Base-by-base conservation (phyloP, 2,329 filamentous ascomycete species). In the Thielaviopsis populi region DNA sequence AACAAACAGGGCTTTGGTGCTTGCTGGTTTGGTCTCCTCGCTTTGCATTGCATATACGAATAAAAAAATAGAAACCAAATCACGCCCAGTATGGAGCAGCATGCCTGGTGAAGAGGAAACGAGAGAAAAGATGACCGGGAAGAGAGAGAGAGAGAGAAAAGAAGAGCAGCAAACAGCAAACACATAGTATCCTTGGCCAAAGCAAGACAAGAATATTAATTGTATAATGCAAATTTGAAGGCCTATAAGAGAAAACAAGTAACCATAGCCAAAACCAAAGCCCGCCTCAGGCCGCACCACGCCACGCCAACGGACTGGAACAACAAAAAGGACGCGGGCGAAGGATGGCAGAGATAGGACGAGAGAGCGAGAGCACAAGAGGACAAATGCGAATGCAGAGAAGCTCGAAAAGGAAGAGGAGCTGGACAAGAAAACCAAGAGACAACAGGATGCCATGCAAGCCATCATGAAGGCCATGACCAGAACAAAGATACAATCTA, bases 21-120 rank as follows among this genome's bases (percentile, higher is more conserved):
- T 54, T 7, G 27, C 24, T 37, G n/a, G 27, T 15, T 27, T 50
- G 13, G 22, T 13, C 24, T 17, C 46, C 46, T 56, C 53, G n/a
- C 53, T 33, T 33, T n/a, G 24, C 30, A 37, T 56, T 56, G 53
- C 53, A 56, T 56, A 56, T 56, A 56, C 53, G 53, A 56, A 56
- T 17, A 54, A 54, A 10, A 30, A 56, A 37, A 5, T 15, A 50
- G 15, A 56, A 27, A 43, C 3, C n/a, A 56, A 56, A 33, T 10
- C 53, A 56, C 27, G 30, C 15, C 53, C 27, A 56, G 30, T 17
- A 33, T n/a, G 24, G n/a, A 33, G 24, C 53, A 50, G 7, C 46
- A 50, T 50, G 46, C 22, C 24, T 50, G 46, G 46, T 50, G 46
- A 27, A 27, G 46, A 27, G 46, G 15, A 27, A 50, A 27, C 22